Percentiles rank a stretch among this genome's conserved stretches.
These are phyloP conservation scores for Euphorbia lathyris DNA, from an alignment of 345 rosid species.

Conservation along the genomic window DNA sequence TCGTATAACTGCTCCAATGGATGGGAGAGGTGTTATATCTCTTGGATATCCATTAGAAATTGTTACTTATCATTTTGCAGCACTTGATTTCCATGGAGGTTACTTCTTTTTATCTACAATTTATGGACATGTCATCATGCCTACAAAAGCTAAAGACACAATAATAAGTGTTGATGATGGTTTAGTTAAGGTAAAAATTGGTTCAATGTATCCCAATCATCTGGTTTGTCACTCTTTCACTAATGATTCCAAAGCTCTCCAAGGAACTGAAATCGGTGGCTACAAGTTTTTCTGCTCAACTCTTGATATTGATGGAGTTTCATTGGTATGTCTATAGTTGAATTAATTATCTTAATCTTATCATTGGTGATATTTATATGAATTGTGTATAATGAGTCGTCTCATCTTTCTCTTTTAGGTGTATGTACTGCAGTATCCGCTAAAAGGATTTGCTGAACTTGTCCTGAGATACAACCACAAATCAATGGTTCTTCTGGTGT, in stretches of 20 bases:
- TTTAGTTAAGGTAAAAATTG: constrained; percentile 8
- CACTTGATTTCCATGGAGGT: constrained; percentile 36
- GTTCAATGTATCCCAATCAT: background rate
- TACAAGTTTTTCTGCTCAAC: constrained; percentile 32
- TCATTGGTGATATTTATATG: background rate
- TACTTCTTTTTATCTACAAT: constrained; percentile 27
- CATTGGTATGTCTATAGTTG: constrained; percentile 17
- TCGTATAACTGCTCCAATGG: constrained; percentile 28
- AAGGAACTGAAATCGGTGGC: constrained; percentile 12
- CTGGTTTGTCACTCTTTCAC: constrained; percentile 8
- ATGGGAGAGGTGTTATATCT: constrained; percentile 34
- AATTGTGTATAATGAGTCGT: background rate
- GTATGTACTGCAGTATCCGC: constrained; percentile 28
- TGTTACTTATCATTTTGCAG: constrained; percentile 23
- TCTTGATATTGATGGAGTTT: constrained; percentile 35
- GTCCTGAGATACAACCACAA: constrained; percentile 23
- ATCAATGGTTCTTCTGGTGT: constrained; percentile 7
- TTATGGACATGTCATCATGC: constrained; percentile 27
- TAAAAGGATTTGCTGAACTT: constrained; percentile 8
- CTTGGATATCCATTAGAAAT: constrained; percentile 30
- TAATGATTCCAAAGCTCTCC: background rate
- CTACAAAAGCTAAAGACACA: constrained; percentile 15
- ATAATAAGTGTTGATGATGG: constrained; percentile 9
- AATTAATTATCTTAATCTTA: too few species aligned
- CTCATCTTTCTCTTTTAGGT: constrained; percentile 21